Conservation (phyloP, 305 asterid genomes). For the Rubia peregrina region DNA sequence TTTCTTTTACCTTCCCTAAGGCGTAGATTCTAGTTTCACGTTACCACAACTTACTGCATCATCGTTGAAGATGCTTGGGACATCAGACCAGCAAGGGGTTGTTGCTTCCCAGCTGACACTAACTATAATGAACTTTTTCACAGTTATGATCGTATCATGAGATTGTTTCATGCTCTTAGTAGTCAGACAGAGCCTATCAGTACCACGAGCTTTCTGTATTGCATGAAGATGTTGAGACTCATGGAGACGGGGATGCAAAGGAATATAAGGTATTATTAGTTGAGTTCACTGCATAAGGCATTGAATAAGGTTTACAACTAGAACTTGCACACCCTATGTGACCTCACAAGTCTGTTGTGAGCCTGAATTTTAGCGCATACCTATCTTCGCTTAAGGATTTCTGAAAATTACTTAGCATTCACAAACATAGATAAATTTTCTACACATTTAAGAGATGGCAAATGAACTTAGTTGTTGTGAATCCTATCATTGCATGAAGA, state of each 20-base stretch:
- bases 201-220: conserved; percentile 51
- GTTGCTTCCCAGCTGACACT: conserved; percentile 46
- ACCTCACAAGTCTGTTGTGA: conserved; percentile 39
- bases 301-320: conserved; percentile 6
- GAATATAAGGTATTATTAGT: neutral
- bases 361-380: conserved; percentile 60
- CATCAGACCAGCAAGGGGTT: conserved; percentile 41
- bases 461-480: conserved; percentile 36
- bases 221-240: conserved; percentile 75
- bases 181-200: conserved; percentile 64
- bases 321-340: conserved; percentile 41
- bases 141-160: conserved; percentile 15
- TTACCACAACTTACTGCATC: too few relatives aligned
- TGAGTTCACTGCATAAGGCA: neutral
- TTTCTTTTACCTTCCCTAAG: too few relatives aligned
- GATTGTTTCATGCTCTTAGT: conserved; percentile 26
- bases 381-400: conserved; percentile 62
- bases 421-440: conserved; percentile 53
- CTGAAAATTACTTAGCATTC: conserved; percentile 61
- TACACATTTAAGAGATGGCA: conserved; percentile 42
- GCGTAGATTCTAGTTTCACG: too few relatives aligned
- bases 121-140: conserved; percentile 12
- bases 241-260: conserved; percentile 52
- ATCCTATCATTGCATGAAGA: conserved; percentile 38
- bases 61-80: conserved; percentile 49